A percentile compares a stretch with the other conserved stretches of the same genome.
phyloP scores from a whole-genome alignment of 2,329 filamentous ascomycete species.

The Epichloe gansuensis region DNA sequence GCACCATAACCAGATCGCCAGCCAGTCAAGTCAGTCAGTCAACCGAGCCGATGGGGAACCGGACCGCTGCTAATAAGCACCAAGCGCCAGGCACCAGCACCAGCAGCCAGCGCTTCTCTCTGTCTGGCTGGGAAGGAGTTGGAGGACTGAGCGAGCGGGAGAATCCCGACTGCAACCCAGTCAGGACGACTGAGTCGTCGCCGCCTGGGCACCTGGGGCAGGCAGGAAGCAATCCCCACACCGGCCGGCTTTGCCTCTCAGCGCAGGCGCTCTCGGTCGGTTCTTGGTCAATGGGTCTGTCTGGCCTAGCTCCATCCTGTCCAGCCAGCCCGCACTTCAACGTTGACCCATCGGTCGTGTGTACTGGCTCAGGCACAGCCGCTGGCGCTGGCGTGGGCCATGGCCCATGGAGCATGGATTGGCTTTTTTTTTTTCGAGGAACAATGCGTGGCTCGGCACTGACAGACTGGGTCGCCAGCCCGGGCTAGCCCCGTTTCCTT shows the following conservation, averaged over 20 bases:
- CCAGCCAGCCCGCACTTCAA: no score
- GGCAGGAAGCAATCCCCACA: neutral
- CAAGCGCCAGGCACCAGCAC: neutral
- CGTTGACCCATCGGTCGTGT: neutral
- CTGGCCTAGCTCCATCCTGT: neutral
- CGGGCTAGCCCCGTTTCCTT: no score
- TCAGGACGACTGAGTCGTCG: no score
- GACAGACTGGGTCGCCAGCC: no score
- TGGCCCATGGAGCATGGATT: neutral
- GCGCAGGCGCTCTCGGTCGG: neutral
- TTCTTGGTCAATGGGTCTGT: neutral
- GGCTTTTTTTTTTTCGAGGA: neutral
- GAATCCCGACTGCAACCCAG: no score
- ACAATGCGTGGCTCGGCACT: neutral
- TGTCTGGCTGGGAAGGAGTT: neutral
- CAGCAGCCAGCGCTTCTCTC: neutral
- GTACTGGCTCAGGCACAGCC: neutral
- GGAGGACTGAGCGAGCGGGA: slow-evolving; percentile 1
- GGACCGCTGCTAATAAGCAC: neutral
- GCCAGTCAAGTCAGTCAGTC: no score
- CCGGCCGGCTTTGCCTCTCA: neutral
- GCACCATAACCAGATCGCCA: no score
- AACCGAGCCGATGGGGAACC: neutral
- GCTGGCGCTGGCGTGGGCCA: neutral
- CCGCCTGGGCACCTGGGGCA: neutral